These are phyloP conservation scores for Suillus placidus DNA, from an alignment of 768 basidiomycete genomes.

Conservation along the genomic window DNA sequence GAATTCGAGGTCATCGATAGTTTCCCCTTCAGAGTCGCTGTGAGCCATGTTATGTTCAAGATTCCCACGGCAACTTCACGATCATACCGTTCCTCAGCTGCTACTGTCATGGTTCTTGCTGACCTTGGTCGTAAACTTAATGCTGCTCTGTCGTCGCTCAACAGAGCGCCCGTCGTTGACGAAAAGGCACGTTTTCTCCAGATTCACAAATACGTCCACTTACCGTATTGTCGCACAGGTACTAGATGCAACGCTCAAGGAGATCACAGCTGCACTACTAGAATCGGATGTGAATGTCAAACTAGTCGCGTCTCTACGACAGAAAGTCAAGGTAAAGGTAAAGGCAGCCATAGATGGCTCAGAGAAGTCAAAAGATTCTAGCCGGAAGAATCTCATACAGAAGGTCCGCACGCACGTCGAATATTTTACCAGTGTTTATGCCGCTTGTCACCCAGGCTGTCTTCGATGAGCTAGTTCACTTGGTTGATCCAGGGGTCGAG, in stretches of 20 bases:
- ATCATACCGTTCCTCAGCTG: slow-evolving; percentile 19
- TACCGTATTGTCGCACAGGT: slow-evolving; percentile 53
- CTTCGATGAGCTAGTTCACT: slow-evolving; percentile 92
- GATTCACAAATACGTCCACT: slow-evolving; percentile 11
- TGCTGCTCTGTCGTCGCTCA: slow-evolving; percentile 88
- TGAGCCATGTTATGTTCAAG: slow-evolving; percentile 44
- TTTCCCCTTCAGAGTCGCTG: slow-evolving; percentile 68
- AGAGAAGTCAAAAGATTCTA: slow-evolving; percentile 78
- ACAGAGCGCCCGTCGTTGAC: slow-evolving; percentile 83
- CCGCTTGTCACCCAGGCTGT: slow-evolving; percentile 63
- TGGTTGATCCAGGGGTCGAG: slow-evolving; percentile 95
- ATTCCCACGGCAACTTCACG: slow-evolving; percentile 32
- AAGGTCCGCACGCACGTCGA: slow-evolving; percentile 57
- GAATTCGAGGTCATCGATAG: slow-evolving; percentile 60
- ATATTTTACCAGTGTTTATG: slow-evolving; percentile 14
- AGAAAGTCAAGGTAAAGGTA: slow-evolving; percentile 90
- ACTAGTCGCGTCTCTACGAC: slow-evolving; percentile 82
- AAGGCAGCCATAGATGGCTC: slow-evolving; percentile 74
- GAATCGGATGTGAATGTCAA: slow-evolving; percentile 99
- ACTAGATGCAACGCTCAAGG: slow-evolving; percentile 91
- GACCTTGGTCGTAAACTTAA: slow-evolving; percentile 95
- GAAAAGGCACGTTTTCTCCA: slow-evolving; percentile 66
- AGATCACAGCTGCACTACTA: slow-evolving; percentile 90
- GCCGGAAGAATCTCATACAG: slow-evolving; percentile 87
- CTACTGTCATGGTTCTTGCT: slow-evolving; percentile 80